phyloP scores from a whole-genome alignment of 768 basidiomycete species.

The Amanita exitialis region DNA sequence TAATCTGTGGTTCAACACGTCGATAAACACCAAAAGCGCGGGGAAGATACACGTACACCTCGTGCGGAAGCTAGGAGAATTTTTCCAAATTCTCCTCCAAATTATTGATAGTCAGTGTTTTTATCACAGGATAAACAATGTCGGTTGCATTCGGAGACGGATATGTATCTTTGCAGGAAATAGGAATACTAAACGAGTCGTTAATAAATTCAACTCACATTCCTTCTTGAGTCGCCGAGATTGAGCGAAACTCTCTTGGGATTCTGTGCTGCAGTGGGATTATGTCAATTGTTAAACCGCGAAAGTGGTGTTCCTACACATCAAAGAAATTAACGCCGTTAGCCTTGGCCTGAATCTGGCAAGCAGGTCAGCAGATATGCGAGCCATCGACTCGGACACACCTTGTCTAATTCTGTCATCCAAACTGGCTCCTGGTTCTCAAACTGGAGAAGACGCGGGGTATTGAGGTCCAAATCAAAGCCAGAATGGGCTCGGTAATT shows the following conservation, averaged over 20 bases:
- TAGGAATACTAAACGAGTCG: conserved; percentile 6
- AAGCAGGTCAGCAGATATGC: background rate
- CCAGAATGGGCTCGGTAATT: conserved; percentile 34
- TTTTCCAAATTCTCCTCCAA: conserved; percentile 45
- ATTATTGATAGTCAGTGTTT: conserved; percentile 49
- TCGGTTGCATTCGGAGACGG: conserved; percentile 52
- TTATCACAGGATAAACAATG: conserved; percentile 39
- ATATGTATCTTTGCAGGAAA: conserved; percentile 33
- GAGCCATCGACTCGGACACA: conserved; percentile 15
- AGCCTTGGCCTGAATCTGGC: conserved; percentile 68
- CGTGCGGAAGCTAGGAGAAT: conserved; percentile 55
- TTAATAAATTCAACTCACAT: conserved; percentile 21
- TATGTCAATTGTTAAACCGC: background rate
- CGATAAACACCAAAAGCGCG: conserved; percentile 2
- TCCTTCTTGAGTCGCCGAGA: conserved; percentile 24
- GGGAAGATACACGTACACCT: conserved; percentile 39
- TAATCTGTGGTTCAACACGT: conserved; percentile 13
- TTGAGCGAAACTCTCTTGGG: conserved; percentile 42
- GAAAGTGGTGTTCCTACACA: conserved; percentile 35
- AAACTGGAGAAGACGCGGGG: conserved; percentile 66
- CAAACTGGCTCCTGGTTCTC: conserved; percentile 60
- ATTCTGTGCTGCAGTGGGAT: conserved; percentile 50
- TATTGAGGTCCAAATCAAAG: conserved; percentile 64
- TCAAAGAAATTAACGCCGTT: conserved; percentile 81
- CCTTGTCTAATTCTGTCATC: conserved; percentile 91